These are phyloP conservation scores for Phytomonas francai DNA, from an alignment of 208 protist species.

Conservation along the genomic window DNA sequence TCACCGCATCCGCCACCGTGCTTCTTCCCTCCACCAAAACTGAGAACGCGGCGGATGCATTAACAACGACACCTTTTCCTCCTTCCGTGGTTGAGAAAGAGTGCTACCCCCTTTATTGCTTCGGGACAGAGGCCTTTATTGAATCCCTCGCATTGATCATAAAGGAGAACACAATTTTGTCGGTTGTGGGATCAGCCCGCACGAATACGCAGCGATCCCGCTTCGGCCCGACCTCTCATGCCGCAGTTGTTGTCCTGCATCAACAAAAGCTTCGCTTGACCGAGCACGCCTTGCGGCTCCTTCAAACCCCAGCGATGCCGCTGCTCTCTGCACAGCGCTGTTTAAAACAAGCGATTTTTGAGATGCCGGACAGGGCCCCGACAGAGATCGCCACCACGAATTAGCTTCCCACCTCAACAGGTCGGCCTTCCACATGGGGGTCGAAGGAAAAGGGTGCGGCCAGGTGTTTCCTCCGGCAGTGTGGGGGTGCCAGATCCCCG, in stretches of 20 bases:
- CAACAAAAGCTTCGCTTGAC: not conserved
- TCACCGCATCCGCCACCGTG: not conserved
- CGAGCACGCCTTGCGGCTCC: not conserved
- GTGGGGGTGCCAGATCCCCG: no score
- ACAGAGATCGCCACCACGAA: not conserved
- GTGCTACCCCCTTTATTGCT: not conserved
- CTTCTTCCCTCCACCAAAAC: not conserved
- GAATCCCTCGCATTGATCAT: not conserved
- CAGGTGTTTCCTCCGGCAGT: not conserved
- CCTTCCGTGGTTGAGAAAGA: not conserved
- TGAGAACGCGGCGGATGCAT: not conserved
- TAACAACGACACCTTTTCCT: not conserved
- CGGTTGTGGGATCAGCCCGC: not conserved
- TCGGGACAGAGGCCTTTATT: not conserved
- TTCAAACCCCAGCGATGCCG: not conserved
- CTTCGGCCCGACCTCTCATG: not conserved
- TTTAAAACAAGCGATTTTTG: not conserved
- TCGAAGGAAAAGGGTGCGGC: not conserved
- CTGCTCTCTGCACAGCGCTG: not conserved
- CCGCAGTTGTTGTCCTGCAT: not conserved
- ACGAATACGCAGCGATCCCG: not conserved
- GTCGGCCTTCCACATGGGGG: not conserved
- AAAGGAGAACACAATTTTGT: not conserved
- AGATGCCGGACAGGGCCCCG: not conserved
- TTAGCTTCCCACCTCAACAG: not conserved